These are phyloP conservation scores for Scedosporium aurantiacum DNA, from an alignment of 2,329 filamentous ascomycete species.

Conservation along the genomic window DNA sequence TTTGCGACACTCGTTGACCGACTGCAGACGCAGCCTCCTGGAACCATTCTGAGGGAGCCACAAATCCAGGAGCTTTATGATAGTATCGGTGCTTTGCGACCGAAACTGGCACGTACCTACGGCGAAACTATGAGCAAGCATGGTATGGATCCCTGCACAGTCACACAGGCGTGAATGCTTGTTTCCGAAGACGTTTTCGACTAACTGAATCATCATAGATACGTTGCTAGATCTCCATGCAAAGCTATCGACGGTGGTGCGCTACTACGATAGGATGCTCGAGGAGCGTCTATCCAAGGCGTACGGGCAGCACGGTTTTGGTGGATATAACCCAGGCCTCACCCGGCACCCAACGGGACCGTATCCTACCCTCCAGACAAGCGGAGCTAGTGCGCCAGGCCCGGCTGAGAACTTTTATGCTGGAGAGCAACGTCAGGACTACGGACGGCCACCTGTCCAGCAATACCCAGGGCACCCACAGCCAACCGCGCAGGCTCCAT, in stretches of 20 bases:
- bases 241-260: constrained; percentile 89
- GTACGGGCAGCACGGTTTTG: constrained; percentile 69
- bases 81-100: constrained; percentile 83
- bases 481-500: constrained; percentile 29
- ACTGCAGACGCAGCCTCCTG: constrained; percentile 86
- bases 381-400: constrained; percentile 33
- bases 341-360: constrained; percentile 42
- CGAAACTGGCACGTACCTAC: constrained; percentile 89
- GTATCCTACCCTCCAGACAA: constrained; percentile 60
- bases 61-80: constrained; percentile 98
- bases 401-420: constrained; percentile 76
- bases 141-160: constrained; percentile 41
- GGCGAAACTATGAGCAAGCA: constrained; percentile 99
- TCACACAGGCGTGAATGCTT: too few species aligned
- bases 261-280: constrained; percentile 96
- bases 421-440: constrained; percentile 42
- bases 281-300: constrained; percentile 90
- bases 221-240: constrained; percentile 88
- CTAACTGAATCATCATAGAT: constrained; percentile 38
- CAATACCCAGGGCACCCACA: constrained; percentile 19
- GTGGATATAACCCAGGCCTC: constrained; percentile 48
- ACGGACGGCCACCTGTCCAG: constrained; percentile 43
- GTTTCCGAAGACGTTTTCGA: not conserved
- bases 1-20: constrained; percentile 91
- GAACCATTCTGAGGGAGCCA: constrained; percentile 90